Base-by-base conservation (phyloP, 257 asterid genomes). In the Plantago ovata region DNA sequence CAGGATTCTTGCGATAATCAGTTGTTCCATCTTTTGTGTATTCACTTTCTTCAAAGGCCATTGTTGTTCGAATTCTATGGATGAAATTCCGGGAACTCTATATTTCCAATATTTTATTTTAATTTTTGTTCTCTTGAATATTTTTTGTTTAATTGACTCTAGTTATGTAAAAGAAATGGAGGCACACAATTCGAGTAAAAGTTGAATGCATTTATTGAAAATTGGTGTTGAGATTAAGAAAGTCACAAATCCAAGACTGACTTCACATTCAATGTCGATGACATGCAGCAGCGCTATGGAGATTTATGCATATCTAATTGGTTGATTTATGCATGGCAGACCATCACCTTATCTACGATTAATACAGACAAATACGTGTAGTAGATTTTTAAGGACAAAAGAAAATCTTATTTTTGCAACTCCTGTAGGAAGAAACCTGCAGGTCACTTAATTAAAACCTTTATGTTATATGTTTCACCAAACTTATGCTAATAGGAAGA, bases 21-120 rank as follows among this genome's bases (percentile, higher is more conserved):
- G 63, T 61, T 3, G 86, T 85, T 69, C 95, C 95, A 67, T 83
- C 86, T 58, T 76, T 70, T 10, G 87, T 79, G 41, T 62, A 78
- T 20, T 54, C 52, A 19, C 71, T 82, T 63, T 74, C 84, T 56
- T 69, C 75, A 0, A 9, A 21, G 10, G 56, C 72, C 81, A 75
- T 77, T 39, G 36, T 53, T 20, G 36, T 18, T n/a, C 9, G 15
- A 8, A 16, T 10, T 2, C 36, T 36, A 9, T n/a, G 10, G 14
- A 36, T 2, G 11, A 33, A 32, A 0, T 13, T 11, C 15, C 3
- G 8, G 14, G 11, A 2, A n/a, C 33, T 32, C 10, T 40, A 12
- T 12, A n/a, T 14, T 36, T 1, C 9, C 15, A 20, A 0, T 19
- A 38, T 33, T 22, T 16, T 32, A 10, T 14, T 28, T 14, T 16